A percentile compares a stretch with the other conserved stretches of the same genome.
Conservation (phyloP, 306 rosid species). For the Ammopiptanthus mongolicus region DNA sequence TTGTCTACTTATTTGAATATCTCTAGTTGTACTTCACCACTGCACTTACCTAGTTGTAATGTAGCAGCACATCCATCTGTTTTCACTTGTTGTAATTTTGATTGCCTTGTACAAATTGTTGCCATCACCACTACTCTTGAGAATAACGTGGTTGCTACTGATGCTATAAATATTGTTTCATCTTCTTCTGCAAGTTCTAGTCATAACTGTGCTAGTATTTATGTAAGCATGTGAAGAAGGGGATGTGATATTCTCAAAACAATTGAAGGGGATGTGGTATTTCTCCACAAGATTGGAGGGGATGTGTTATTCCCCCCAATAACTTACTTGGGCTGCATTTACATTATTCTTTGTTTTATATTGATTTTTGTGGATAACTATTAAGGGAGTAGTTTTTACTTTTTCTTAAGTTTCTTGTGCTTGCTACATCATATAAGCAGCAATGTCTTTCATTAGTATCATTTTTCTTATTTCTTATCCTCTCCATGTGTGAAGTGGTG, state of each 20-base stretch:
- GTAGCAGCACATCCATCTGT: too few species aligned
- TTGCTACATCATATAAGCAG: background rate
- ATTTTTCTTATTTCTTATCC: background rate
- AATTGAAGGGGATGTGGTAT: background rate
- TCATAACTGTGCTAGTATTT: too few species aligned
- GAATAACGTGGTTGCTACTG: too few species aligned
- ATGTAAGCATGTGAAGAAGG: background rate
- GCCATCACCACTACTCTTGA: too few species aligned
- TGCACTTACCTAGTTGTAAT: too few species aligned
- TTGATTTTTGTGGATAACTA: constrained; percentile 1
- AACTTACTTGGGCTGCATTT: background rate
- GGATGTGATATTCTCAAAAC: background rate
- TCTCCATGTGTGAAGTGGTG: constrained; percentile 60
- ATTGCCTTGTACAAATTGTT: too few species aligned
- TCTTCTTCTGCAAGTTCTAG: too few species aligned
- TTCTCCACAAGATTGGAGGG: background rate
- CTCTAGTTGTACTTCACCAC: too few species aligned
- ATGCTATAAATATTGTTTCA: too few species aligned
- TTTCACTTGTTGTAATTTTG: too few species aligned
- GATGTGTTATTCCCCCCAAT: background rate
- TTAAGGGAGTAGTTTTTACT: background rate
- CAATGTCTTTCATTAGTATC: background rate
- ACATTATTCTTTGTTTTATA: background rate
- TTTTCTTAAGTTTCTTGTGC: background rate
- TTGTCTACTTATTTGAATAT: too few species aligned